Percentiles rank a stretch among this genome's conserved stretches.
Conservation (phyloP, 208 protist genomes). For the Leishmania martiniquensis region DNA sequence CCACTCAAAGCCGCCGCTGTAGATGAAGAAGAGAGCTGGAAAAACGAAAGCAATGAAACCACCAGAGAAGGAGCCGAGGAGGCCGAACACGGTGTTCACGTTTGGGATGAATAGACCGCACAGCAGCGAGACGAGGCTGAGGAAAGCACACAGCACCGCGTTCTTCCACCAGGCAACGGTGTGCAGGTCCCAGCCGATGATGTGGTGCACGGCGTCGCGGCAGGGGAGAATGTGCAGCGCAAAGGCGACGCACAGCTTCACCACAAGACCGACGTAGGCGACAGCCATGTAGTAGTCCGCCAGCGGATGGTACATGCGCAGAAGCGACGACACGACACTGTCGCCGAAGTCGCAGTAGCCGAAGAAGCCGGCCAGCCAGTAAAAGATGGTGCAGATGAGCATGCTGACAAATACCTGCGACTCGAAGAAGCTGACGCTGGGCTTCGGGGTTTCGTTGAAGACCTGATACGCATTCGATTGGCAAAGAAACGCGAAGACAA, state of each 20-base stretch:
- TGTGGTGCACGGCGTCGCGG: constrained; percentile 65
- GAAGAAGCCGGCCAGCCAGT: constrained; percentile 76
- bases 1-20: constrained; percentile 48
- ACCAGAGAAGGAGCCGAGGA: constrained; percentile 68
- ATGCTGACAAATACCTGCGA: constrained; percentile 55
- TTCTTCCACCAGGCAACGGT: constrained; percentile 66
- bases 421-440: constrained; percentile 46
- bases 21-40: constrained; percentile 77
- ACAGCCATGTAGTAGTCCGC: constrained; percentile 60
- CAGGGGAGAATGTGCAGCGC: constrained; percentile 68
- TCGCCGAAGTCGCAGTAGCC: constrained; percentile 72
- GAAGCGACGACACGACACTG: constrained; percentile 45
- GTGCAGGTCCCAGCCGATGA: constrained; percentile 55
- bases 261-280: constrained; percentile 68
- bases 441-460: constrained; percentile 52
- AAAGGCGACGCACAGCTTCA: constrained; percentile 79
- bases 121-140: constrained; percentile 53
- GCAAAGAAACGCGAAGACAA: constrained; percentile 72
- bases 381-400: constrained; percentile 68
- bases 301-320: constrained; percentile 63
- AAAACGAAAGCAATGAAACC: constrained; percentile 77
- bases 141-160: constrained; percentile 38
- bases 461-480: constrained; percentile 73
- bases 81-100: constrained; percentile 72
- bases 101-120: constrained; percentile 73